A percentile compares a stretch with the other conserved stretches of the same genome.
These are phyloP conservation scores for Ramichloridium luteum DNA, from an alignment of 2,329 filamentous ascomycete species.

Conservation along the genomic window DNA sequence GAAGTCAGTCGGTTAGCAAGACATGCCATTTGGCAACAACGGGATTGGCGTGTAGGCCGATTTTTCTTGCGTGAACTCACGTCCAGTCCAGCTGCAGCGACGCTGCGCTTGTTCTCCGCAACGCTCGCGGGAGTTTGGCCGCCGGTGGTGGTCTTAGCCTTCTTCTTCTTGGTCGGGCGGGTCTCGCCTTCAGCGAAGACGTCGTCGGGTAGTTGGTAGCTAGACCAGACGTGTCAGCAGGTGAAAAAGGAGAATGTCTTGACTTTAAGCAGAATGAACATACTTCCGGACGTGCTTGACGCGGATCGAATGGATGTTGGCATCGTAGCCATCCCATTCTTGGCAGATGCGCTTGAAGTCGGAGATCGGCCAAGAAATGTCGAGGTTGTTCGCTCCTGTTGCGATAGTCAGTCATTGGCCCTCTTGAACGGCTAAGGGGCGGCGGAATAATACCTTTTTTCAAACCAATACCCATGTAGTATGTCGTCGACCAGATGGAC, in stretches of 20 bases:
- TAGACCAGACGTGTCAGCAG: no score
- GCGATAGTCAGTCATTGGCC: constrained; percentile 4
- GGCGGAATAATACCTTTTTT: constrained; percentile 29
- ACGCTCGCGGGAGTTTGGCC: constrained; percentile 12
- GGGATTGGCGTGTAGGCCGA: no score
- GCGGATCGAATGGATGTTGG: constrained; percentile 63
- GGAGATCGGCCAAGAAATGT: constrained; percentile 69
- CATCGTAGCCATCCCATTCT: constrained; percentile 61
- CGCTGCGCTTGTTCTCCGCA: constrained; percentile 31
- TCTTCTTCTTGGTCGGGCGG: constrained; percentile 32
- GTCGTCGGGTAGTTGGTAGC: constrained; percentile 78
- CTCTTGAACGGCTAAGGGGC: not conserved
- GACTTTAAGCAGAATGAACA: no score
- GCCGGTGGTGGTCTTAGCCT: constrained; percentile 26
- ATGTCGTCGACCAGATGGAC: constrained; percentile 74
- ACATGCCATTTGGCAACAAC: not conserved
- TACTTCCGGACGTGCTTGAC: constrained; percentile 82
- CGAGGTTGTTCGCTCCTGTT: constrained; percentile 55
- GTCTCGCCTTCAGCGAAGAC: constrained; percentile 71
- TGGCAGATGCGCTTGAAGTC: constrained; percentile 78
- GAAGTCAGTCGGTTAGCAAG: not conserved
- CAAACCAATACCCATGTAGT: constrained; percentile 83
- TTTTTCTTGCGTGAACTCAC: no score
- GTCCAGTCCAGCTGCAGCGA: constrained; percentile 33
- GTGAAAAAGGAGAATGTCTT: no score